These are phyloP conservation scores for Parmelia sp. DNA, from an alignment of 495 filamentous ascomycete species.

Conservation along the genomic window DNA sequence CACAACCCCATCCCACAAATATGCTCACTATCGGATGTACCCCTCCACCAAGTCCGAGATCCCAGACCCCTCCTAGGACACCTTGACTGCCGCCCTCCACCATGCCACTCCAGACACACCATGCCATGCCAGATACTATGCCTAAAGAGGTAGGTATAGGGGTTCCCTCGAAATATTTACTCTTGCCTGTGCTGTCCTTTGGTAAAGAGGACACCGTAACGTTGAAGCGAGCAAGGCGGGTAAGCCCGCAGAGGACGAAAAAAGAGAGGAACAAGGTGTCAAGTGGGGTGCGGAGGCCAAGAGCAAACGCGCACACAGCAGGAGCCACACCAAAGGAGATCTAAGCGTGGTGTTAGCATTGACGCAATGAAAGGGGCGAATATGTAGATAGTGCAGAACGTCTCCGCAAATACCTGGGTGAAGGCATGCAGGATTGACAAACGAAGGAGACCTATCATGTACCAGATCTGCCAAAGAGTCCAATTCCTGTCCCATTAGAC, in stretches of 20 bases:
- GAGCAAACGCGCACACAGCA: constrained; percentile 76
- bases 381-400: not conserved
- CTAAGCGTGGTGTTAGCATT: constrained; percentile 38
- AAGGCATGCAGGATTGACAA: not conserved
- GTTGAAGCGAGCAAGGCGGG: constrained; percentile 93
- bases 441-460: constrained; percentile 27
- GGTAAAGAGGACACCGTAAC: constrained; percentile 83
- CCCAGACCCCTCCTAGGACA: constrained; percentile 65
- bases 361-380: not conserved
- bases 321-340: constrained; percentile 94
- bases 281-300: constrained; percentile 78
- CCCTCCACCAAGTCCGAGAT: constrained; percentile 67
- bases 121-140: constrained; percentile 79
- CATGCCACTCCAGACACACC: constrained; percentile 78
- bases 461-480: constrained; percentile 97
- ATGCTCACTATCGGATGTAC: constrained; percentile 79
- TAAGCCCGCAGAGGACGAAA: constrained; percentile 93
- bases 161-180: constrained; percentile 90
- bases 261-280: constrained; percentile 81
- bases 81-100: constrained; percentile 68
- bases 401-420: not conserved
- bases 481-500: constrained; percentile 94
- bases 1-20: constrained; percentile 77
- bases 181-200: constrained; percentile 87
- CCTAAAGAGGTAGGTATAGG: constrained; percentile 86